A percentile compares a stretch with the other conserved stretches of the same genome.
phyloP scores from a whole-genome alignment of 768 basidiomycete genomes.

The Psilocybe sp. region DNA sequence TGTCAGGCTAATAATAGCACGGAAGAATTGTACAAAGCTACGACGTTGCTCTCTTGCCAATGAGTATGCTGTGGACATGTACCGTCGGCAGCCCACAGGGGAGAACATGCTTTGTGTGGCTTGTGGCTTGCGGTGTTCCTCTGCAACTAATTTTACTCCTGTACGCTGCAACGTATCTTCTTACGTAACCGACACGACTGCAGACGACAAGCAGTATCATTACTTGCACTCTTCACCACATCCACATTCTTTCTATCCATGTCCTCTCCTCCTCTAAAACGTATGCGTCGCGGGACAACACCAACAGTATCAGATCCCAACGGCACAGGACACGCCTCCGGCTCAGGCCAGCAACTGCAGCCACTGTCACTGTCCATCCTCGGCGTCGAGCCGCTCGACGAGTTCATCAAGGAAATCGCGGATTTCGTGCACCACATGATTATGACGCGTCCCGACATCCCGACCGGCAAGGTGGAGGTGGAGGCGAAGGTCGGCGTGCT shows the following conservation, averaged over 20 bases:
- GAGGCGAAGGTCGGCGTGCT: constrained; percentile 89
- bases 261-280: constrained; percentile 23
- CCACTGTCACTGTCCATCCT: constrained; percentile 80
- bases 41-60: no score
- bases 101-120: no score
- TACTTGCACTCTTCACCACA: neutral
- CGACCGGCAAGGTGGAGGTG: constrained; percentile 66
- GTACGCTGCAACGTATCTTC: no score
- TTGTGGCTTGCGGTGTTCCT: no score
- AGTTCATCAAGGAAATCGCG: constrained; percentile 88
- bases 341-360: constrained; percentile 34
- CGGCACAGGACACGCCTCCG: constrained; percentile 23
- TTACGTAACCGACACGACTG: no score
- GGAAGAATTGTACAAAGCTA: no score
- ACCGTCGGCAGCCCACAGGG: no score
- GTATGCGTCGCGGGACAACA: constrained; percentile 15
- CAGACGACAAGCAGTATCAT: no score
- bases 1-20: no score
- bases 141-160: no score
- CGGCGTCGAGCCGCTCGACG: constrained; percentile 87
- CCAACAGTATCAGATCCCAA: constrained; percentile 6
- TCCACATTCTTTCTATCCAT: constrained; percentile 3
- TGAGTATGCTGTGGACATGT: no score
- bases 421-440: constrained; percentile 84
- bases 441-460: constrained; percentile 43